Evolutionary conservation across 805 yeast species (phyloP), one percentile per base, ranked within the genome.

Genomic region (Saccharomycopsis sp.): DNA sequence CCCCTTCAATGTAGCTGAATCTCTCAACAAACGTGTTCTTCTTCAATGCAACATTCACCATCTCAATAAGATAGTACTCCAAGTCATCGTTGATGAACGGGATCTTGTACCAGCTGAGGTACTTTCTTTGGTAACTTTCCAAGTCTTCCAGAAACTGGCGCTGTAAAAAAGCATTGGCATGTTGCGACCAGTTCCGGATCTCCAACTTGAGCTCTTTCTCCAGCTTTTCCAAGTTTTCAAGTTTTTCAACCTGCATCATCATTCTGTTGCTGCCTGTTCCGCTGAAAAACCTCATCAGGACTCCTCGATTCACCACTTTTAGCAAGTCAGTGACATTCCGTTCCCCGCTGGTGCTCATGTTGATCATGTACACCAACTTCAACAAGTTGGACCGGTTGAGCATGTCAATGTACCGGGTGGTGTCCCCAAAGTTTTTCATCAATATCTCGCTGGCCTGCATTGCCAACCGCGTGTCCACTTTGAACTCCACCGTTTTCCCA

Each of bases 51-150:
- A 13, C 20, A n/a, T 31, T 32, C n/a, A 43, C 32, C 49, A 46
- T 46, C 15, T 39, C 45, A 10, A 16, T 22, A 25, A 46, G 31
- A 26, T 46, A 46, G 27, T 21, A 46, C 30, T 46, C 49, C 9
- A 40, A n/a, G 29, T 46, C 49, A 20, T 46, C 49, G 13, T 22
- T 36, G 12, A 42, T 34, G 5, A 16, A 13, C 12, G 36, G 21
- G 17, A 46, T 15, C 18, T 43, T 42, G 44, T 45, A 46, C 49
- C 49, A 46, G 6, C 34, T 26, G 9, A 46, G 17, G 4, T 39
- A 22, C 5, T 23, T 20, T 15, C 30, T 33, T 21, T 43, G 41
- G 19, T 43, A 46, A 10, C 30, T 16, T 4, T 36, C 26, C 27
- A 42, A 26, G 21, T 32, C 30, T 5, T 22, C 19, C 10, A 8